phyloP scores from a whole-genome alignment of 2,329 filamentous ascomycete genomes.

The Macroventuria anomochaeta region DNA sequence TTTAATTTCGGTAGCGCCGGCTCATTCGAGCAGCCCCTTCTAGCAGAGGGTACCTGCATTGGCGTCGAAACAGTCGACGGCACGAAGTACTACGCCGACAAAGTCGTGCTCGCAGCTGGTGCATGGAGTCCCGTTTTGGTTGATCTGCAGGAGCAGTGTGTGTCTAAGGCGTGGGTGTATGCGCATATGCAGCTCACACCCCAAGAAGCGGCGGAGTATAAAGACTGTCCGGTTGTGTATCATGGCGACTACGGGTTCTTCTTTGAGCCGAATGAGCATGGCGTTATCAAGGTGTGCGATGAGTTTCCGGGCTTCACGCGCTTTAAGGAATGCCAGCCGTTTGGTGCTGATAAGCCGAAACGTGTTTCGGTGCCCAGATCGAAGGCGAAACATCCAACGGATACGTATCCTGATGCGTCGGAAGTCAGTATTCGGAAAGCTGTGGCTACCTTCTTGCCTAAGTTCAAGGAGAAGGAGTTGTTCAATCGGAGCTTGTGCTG shows the following conservation, averaged over 20 bases:
- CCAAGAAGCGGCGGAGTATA: slow-evolving; percentile 57
- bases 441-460: slow-evolving; percentile 53
- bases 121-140: slow-evolving; percentile 41
- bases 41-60: slow-evolving; percentile 48
- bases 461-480: slow-evolving; percentile 48
- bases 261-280: slow-evolving; percentile 56
- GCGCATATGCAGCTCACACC: slow-evolving; percentile 59
- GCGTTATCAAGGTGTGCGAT: slow-evolving; percentile 61
- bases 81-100: slow-evolving; percentile 52
- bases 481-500: slow-evolving; percentile 60
- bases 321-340: slow-evolving; percentile 49
- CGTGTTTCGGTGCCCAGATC: slow-evolving; percentile 60
- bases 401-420: slow-evolving; percentile 52
- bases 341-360: slow-evolving; percentile 56
- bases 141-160: slow-evolving; percentile 41
- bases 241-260: slow-evolving; percentile 59
- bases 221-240: slow-evolving; percentile 62
- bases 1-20: slow-evolving; percentile 54
- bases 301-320: slow-evolving; percentile 61
- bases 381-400: slow-evolving; percentile 55
- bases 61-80: slow-evolving; percentile 54
- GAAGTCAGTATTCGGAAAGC: slow-evolving; percentile 50
- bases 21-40: slow-evolving; percentile 53
- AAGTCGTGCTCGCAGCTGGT: slow-evolving; percentile 54
- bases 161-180: slow-evolving; percentile 65